These are phyloP conservation scores for Choanephora cucurbitarum DNA, from an alignment of 371 early-diverging fungal species.

Conservation along the genomic window DNA sequence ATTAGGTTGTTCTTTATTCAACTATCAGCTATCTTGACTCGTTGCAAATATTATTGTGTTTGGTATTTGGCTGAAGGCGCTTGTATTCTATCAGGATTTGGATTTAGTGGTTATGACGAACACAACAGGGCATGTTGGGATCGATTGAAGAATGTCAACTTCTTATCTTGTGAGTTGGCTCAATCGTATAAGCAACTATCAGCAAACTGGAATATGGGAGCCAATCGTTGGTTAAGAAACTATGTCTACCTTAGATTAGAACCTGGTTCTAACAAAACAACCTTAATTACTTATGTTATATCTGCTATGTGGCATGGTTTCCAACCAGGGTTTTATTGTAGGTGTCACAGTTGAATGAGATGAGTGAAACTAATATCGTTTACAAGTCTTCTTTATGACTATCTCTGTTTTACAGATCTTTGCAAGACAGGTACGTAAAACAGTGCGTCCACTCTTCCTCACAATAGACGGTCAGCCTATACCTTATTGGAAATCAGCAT, in stretches of 20 bases:
- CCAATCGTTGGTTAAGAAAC: conserved; percentile 83
- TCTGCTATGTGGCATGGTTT: conserved; percentile 97
- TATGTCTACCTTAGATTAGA: conserved; percentile 81
- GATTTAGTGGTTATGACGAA: conserved; percentile 75
- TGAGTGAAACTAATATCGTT: neutral
- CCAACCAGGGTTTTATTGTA: conserved; percentile 84
- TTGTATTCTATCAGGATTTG: conserved; percentile 82
- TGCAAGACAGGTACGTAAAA: conserved; percentile 57
- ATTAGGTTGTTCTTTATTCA: conserved; percentile 61
- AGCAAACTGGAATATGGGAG: conserved; percentile 89
- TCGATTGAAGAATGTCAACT: conserved; percentile 71
- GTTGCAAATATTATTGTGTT: conserved; percentile 84
- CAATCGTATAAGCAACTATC: conserved; percentile 68
- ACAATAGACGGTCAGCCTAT: conserved; percentile 3
- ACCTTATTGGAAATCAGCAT: conserved; percentile 30
- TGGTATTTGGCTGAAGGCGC: conserved; percentile 90
- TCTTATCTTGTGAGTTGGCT: conserved; percentile 71
- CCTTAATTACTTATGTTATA: conserved; percentile 73
- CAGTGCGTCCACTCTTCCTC: conserved; percentile 68
- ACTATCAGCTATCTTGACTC: conserved; percentile 63
- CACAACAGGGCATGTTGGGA: conserved; percentile 54
- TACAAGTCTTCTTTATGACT: conserved; percentile 32
- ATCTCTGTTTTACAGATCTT: conserved; percentile 28
- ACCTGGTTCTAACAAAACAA: conserved; percentile 48
- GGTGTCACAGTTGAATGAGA: conserved; percentile 40